Percentiles rank a stretch among this genome's conserved stretches.
phyloP scores from a whole-genome alignment of 805 yeast species.

The Saturnispora gosingensis region DNA sequence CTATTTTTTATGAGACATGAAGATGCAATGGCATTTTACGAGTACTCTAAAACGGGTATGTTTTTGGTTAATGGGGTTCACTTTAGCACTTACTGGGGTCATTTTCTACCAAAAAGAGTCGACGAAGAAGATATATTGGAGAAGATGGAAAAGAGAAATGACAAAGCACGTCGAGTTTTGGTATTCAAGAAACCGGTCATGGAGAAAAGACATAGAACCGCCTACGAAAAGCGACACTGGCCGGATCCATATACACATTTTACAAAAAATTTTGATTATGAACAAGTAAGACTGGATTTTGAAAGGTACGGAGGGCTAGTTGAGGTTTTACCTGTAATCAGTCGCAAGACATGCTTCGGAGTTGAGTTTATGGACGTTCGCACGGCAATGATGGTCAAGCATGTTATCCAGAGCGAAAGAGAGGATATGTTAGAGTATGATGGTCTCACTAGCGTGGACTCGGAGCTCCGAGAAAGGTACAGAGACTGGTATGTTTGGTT shows the following conservation, averaged over 20 bases:
- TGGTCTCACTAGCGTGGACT: not conserved
- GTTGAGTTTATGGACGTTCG: constrained; percentile 50
- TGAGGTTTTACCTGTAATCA: constrained; percentile 58
- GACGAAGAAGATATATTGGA: constrained; percentile 5
- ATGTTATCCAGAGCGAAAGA: constrained; percentile 27
- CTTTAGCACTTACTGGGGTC: constrained; percentile 40
- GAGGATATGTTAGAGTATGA: not conserved
- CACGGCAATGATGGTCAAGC: constrained; percentile 52
- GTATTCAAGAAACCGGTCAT: constrained; percentile 34
- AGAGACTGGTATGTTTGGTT: constrained; percentile 56
- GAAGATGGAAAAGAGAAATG: constrained; percentile 26
- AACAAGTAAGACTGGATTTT: constrained; percentile 41
- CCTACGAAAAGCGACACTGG: constrained; percentile 22
- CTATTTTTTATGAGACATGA: constrained; percentile 43
- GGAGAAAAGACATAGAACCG: constrained; percentile 16
- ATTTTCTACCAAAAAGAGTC: constrained; percentile 6
- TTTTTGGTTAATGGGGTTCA: constrained; percentile 51
- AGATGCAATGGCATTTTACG: constrained; percentile 46
- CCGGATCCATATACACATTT: constrained; percentile 36
- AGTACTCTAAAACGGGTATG: constrained; percentile 42
- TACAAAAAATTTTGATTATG: constrained; percentile 38
- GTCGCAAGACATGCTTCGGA: constrained; percentile 52
- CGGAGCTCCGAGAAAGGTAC: constrained; percentile 30
- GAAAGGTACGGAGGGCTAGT: constrained; percentile 47
- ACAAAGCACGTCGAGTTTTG: constrained; percentile 46